phyloP scores from a whole-genome alignment of 2,329 filamentous ascomycete genomes.

The Botrytis fragariae region DNA sequence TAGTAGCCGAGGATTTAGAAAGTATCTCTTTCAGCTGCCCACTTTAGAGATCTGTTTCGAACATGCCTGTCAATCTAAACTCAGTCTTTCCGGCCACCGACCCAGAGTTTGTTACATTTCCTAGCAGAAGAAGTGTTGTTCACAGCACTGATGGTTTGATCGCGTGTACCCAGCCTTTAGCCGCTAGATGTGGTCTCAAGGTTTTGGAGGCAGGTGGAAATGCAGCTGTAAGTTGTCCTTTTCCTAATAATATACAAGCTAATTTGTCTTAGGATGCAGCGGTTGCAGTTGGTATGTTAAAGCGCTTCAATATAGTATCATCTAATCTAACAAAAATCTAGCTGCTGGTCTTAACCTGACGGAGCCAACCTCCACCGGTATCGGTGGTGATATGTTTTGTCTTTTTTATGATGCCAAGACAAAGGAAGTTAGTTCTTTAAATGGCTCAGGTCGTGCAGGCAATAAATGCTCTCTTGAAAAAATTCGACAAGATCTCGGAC shows the following conservation, averaged over 20 bases:
- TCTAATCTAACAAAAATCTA: conserved; percentile 38
- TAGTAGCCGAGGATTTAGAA: background rate
- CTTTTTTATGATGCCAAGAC: conserved; percentile 46
- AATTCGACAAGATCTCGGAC: conserved; percentile 66
- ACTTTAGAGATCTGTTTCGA: background rate
- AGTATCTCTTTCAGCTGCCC: background rate
- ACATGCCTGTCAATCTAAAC: conserved; percentile 37
- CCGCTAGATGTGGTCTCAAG: conserved; percentile 81
- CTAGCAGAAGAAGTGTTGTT: conserved; percentile 84
- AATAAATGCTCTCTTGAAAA: conserved; percentile 65
- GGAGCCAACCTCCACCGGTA: conserved; percentile 88
- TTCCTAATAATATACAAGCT: conserved; percentile 21
- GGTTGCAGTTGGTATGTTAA: conserved; percentile 72
- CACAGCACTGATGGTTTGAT: conserved; percentile 93
- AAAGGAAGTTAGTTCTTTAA: conserved; percentile 79
- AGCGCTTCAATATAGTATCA: background rate
- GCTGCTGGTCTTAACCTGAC: conserved; percentile 91
- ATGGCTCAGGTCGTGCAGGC: conserved; percentile 86
- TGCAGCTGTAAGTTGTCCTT: conserved; percentile 66
- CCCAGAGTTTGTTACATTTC: conserved; percentile 59
- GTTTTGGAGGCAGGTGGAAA: conserved; percentile 88
- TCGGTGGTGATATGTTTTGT: conserved; percentile 79
- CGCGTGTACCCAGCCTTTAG: conserved; percentile 83
- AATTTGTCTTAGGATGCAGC: conserved; percentile 72
- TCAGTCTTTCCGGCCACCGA: conserved; percentile 36